These are phyloP conservation scores for Hyaloscypha variabilis DNA, from an alignment of 495 filamentous ascomycete species.

Conservation along the genomic window DNA sequence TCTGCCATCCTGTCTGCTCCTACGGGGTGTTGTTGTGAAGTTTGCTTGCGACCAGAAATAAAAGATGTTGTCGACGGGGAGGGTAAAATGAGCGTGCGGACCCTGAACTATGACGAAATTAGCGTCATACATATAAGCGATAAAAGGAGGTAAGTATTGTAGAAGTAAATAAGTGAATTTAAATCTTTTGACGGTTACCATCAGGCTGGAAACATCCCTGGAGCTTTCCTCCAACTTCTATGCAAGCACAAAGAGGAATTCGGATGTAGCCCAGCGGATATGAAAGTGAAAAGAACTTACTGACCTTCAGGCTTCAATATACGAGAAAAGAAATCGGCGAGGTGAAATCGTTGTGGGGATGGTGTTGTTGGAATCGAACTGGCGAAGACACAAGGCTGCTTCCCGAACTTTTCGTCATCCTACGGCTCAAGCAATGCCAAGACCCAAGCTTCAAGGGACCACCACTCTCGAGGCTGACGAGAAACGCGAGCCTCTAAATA, in stretches of 20 bases:
- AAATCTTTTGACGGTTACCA: neutral
- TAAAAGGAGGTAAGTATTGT: neutral
- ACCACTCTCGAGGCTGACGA: slow-evolving; percentile 1
- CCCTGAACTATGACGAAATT: neutral
- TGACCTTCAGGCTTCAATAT: neutral
- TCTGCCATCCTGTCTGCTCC: slow-evolving; percentile 27
- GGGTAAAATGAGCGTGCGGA: neutral
- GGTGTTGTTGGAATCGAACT: neutral
- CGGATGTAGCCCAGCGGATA: neutral
- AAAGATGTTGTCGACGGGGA: neutral
- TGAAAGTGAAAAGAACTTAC: neutral
- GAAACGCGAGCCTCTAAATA: neutral
- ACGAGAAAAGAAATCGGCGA: neutral
- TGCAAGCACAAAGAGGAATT: neutral
- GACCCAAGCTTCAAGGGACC: slow-evolving; percentile 3
- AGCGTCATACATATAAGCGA: neutral
- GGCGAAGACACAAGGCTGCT: slow-evolving; percentile 5
- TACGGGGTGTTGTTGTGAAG: neutral
- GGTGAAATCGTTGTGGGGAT: neutral
- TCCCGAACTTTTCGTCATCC: neutral
- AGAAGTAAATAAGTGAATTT: slow-evolving; percentile 1
- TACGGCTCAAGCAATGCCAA: slow-evolving; percentile 2
- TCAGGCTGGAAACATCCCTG: neutral
- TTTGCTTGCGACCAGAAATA: slow-evolving; percentile 7
- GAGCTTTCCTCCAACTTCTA: neutral